phyloP scores from a whole-genome alignment of 768 basidiomycete species.

The Lyophyllum atratum region DNA sequence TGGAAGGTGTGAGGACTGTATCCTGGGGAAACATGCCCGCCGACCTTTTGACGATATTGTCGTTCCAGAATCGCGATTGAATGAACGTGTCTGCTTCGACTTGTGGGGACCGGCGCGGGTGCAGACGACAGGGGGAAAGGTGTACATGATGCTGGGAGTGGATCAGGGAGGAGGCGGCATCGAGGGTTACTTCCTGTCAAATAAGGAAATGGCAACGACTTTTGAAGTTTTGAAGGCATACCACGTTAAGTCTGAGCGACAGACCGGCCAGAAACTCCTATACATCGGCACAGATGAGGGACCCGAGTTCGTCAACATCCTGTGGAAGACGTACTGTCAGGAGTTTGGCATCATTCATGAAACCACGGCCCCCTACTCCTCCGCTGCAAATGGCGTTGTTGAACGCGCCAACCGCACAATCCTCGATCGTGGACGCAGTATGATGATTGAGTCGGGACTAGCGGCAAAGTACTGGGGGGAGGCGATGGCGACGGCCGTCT shows the following conservation, averaged over 20 bases:
- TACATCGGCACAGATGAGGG: not conserved
- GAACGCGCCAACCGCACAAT: not conserved
- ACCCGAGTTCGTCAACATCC: not conserved
- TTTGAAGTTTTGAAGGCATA: not conserved
- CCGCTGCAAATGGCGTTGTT: not conserved
- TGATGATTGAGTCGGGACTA: constrained; percentile 21
- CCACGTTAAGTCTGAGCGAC: not conserved
- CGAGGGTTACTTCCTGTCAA: not conserved
- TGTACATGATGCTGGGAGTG: not conserved
- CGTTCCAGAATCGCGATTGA: not conserved
- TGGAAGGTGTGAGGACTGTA: not conserved
- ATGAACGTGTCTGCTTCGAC: not conserved
- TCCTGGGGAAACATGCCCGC: not conserved
- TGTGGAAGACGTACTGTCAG: not conserved
- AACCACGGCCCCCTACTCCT: not conserved
- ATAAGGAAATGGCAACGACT: not conserved
- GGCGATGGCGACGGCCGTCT: constrained; percentile 12
- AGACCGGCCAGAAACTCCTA: not conserved
- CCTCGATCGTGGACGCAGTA: not conserved
- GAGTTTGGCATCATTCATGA: not conserved
- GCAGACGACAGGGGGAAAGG: not conserved
- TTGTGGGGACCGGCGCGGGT: not conserved
- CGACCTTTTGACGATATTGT: not conserved
- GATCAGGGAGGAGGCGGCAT: not conserved
- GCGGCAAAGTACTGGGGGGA: constrained; percentile 8